phyloP scores from a whole-genome alignment of 2,329 filamentous ascomycete genomes.

The Myriosclerotinia scirpicola region DNA sequence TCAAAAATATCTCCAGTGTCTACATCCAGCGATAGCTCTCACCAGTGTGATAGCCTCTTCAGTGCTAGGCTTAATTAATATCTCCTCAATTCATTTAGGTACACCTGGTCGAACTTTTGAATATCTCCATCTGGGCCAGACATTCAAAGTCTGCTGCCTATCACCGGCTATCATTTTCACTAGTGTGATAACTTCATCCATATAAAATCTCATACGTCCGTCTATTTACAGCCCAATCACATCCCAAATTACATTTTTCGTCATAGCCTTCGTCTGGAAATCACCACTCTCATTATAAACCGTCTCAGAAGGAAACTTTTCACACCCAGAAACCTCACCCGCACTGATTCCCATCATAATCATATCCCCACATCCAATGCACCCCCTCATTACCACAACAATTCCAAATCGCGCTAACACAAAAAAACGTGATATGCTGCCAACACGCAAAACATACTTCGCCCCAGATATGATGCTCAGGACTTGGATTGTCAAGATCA shows the following conservation, averaged over 20 bases:
- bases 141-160: background rate
- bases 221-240: background rate
- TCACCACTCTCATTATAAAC: slow-evolving; percentile 10
- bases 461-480: background rate
- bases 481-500: background rate
- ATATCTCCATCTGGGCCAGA: background rate
- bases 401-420: slow-evolving; percentile 18
- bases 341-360: background rate
- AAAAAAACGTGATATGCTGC: slow-evolving; percentile 2
- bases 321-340: background rate
- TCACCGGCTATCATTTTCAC: too few relatives aligned
- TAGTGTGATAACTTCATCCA: background rate
- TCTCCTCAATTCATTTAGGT: background rate
- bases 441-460: slow-evolving; percentile 17
- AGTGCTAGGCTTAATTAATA: too few relatives aligned
- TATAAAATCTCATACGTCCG: background rate
- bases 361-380: slow-evolving; percentile 19
- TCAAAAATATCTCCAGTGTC: too few relatives aligned
- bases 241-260: background rate
- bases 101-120: background rate
- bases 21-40: background rate
- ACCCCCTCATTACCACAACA: slow-evolving; percentile 9
- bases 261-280: slow-evolving; percentile 9
- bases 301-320: background rate
- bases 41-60: background rate